Evolutionary conservation across 2,329 filamentous ascomycete species (phyloP).

Genomic region (Diplodia scrobiculata): DNA sequence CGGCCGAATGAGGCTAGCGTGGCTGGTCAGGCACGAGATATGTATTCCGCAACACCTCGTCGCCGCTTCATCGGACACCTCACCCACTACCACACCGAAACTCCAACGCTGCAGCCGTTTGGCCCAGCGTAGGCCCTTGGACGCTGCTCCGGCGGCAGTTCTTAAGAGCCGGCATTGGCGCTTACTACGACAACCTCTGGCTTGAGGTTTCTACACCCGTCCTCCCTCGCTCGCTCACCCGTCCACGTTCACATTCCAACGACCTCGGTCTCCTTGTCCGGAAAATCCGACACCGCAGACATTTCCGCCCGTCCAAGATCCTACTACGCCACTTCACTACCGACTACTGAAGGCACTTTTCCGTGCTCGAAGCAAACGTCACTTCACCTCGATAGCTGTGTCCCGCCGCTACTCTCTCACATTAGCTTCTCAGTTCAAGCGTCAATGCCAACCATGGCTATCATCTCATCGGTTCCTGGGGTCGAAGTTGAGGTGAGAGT

Average conservation of each 20-base stretch:
- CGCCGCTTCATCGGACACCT: background rate
- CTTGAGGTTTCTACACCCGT: background rate
- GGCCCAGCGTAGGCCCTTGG: background rate
- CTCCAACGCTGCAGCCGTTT: accelerated
- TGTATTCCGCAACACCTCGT: background rate
- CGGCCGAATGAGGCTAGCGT: background rate
- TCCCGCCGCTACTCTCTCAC: background rate
- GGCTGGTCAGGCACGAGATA: background rate
- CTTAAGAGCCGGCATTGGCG: background rate
- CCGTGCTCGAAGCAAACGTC: background rate
- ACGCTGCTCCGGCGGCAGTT: background rate
- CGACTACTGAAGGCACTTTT: background rate
- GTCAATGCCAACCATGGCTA: background rate
- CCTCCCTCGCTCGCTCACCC: background rate
- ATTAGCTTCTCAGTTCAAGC: background rate
- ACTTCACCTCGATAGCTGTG: background rate
- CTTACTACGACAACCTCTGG: background rate
- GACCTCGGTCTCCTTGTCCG: background rate
- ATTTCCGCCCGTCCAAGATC: background rate
- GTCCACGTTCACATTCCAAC: background rate
- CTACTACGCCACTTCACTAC: background rate
- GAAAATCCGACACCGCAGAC: background rate
- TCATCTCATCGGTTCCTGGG: background rate
- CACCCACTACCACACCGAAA: background rate
- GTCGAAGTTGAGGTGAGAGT: background rate